phyloP scores from a whole-genome alignment of 2,329 filamentous ascomycete genomes.

The Sporothrix luriei region DNA sequence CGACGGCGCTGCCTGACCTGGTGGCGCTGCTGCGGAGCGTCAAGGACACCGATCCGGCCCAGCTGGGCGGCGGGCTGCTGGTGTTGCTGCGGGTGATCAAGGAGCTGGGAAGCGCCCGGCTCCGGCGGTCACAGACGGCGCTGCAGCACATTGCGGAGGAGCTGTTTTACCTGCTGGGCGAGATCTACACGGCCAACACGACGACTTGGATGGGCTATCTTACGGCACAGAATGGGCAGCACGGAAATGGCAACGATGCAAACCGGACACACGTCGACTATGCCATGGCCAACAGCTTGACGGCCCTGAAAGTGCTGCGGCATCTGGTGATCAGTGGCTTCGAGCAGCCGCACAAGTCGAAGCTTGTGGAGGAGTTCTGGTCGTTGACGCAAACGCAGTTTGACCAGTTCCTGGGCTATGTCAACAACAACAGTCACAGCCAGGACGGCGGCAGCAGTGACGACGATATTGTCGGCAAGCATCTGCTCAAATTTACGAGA shows the following conservation, averaged over 20 bases:
- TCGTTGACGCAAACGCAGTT: constrained; percentile 74
- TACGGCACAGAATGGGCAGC: constrained; percentile 43
- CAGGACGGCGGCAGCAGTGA: neutral
- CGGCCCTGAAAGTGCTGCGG: constrained; percentile 77
- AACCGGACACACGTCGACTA: constrained; percentile 55
- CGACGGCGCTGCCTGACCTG: constrained; percentile 61
- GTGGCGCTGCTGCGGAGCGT: constrained; percentile 65
- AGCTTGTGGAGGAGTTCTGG: constrained; percentile 80
- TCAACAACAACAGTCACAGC: constrained; percentile 57
- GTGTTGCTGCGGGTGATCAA: constrained; percentile 86
- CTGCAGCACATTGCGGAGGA: constrained; percentile 80
- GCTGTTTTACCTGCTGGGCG: constrained; percentile 75
- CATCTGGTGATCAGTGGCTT: constrained; percentile 80
- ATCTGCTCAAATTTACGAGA: constrained; percentile 87
- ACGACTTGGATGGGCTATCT: constrained; percentile 67
- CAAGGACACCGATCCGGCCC: constrained; percentile 60
- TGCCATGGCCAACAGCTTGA: constrained; percentile 74
- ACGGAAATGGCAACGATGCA: constrained; percentile 45
- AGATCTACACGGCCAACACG: constrained; percentile 76
- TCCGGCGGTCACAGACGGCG: constrained; percentile 73
- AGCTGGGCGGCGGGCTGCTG: constrained; percentile 71
- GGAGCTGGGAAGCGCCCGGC: constrained; percentile 78
- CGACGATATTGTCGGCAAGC: constrained; percentile 67
- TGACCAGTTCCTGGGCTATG: constrained; percentile 69
- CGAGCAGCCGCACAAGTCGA: constrained; percentile 78